Base-by-base conservation (phyloP, 352 stramenopile genomes). In the Globisporangium alternatum region DNA sequence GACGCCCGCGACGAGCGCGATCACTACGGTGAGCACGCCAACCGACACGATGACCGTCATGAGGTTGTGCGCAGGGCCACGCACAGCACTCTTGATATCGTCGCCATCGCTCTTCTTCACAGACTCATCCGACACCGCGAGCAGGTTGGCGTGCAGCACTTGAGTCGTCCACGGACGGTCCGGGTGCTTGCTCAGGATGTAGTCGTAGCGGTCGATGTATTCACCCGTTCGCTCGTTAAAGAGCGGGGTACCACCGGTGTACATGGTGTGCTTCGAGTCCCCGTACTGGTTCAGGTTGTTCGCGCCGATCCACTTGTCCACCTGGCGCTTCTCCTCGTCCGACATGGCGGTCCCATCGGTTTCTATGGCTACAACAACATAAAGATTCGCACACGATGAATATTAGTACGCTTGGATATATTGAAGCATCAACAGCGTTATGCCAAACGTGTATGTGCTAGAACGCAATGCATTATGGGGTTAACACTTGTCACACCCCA, bases 221-320 rank as follows among this genome's bases (percentile, higher is more conserved):
- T 62, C 58, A 51, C 85, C 87, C 22, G 80, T 91, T n/a, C 35
- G 70, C 70, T 93, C 83, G 56, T 92, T 64, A 60, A 93, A 93
- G 19, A 95, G 67, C 58, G 87, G 87, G n/a, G 85, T 93, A 35
- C 87, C 87, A 5, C 85, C 87, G 2, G 72, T 76, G 71, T 95
- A 95, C 47, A 75, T 74, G 19, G 56, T 90, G 47, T 72, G 77
- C 41, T 66, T 66, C 41, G 61, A 28, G 52, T 66, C 61, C 3
- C 61, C 61, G 15, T 33, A 66, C 41, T 60, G 19, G 21, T 66
- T 66, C 41, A 55, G 19, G 19, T 59, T 52, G 30, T 56, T 54
- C 41, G 30, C 41, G 8, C 39, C 41, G 52, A 66, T 66, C 61
- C 61, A 66, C 41, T 31, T 53, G 43, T 89, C 73, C 51, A 92